Evolutionary conservation across 192 early-diverging fungal genomes (phyloP), one percentile per base, ranked within the genome.

Genomic region (Haplosporangium gracile): DNA sequence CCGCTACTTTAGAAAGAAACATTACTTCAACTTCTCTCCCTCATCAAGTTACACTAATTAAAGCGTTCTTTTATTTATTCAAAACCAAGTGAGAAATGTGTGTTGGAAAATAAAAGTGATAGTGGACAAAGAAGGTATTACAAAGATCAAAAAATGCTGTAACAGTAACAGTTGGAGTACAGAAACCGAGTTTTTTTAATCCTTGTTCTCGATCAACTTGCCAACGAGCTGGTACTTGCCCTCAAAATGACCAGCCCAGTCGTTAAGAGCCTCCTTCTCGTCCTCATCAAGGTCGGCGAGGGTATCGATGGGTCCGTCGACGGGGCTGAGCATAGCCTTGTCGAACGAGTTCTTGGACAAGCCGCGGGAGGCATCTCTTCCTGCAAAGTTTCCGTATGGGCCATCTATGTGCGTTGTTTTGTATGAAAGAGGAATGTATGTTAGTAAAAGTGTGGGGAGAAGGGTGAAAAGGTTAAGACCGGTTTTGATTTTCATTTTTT

Each of bases 321-420:
- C 55, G n/a, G 92, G 91, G 2, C 90, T 82, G 74, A 99, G 74
- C 90, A 98, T 92, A 15, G 91, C 90, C 68, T 81, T 88, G 77
- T 97, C 96, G 82, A 99, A 98, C 65, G 95, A 95, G 75, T 95
- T 91, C 83, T 97, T 94, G 49, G 97, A 95, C 75, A 99, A 88
- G 0, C 98, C 97, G 42, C 98, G 93, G 26, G 97, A 97, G 22
- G 98, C 97, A 90, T 99, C 98, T n/a, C 95, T 93, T 2, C 98
- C 98, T 9, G 97, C 94, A 93, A 98, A 99, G 91, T 97, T 98
- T 40, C 93, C 95, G 81, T 99, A 99, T n/a, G 95, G 97, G 7
- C 97, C 97, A 22, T 90, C 96, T 95, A 88, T 15, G 4, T 2
- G 32, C 11, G 24, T 45, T 20, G 13, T 2, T 11, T 51, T 51